A percentile compares a stretch with the other conserved stretches of the same genome.
These are phyloP conservation scores for Cerioporus squamosus DNA, from an alignment of 1,284 basidiomycete genomes.

Conservation along the genomic window DNA sequence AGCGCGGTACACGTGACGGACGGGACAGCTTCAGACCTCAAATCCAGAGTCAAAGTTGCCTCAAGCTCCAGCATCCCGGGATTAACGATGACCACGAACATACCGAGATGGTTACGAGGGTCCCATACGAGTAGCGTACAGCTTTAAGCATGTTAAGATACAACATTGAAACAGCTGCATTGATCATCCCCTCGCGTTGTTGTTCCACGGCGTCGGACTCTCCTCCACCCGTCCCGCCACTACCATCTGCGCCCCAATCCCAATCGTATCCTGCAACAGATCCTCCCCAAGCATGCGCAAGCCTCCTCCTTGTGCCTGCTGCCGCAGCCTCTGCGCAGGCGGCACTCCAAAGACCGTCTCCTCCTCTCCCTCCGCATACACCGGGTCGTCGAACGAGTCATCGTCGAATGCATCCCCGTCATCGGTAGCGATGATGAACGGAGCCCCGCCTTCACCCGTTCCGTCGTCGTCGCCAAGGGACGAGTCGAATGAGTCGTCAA, in stretches of 20 bases:
- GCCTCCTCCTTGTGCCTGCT: slow-evolving; percentile 30
- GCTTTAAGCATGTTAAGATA: neutral
- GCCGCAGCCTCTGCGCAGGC: slow-evolving; percentile 47
- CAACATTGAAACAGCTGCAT: neutral
- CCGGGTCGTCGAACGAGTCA: slow-evolving; percentile 49
- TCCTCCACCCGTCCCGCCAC: slow-evolving; percentile 55
- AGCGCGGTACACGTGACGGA: slow-evolving; percentile 10
- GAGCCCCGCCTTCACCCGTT: slow-evolving; percentile 37
- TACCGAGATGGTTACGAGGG: neutral
- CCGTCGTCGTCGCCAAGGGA: slow-evolving; percentile 27
- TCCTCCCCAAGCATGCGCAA: slow-evolving; percentile 63
- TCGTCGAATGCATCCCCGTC: slow-evolving; percentile 40
- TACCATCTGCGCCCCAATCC: slow-evolving; percentile 56
- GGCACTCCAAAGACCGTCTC: slow-evolving; percentile 75
- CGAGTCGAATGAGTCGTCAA: slow-evolving; percentile 33
- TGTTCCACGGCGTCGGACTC: slow-evolving; percentile 62
- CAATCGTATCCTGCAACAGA: slow-evolving; percentile 64
- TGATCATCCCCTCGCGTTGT: slow-evolving; percentile 8
- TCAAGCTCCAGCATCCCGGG: no score
- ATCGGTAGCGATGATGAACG: slow-evolving; percentile 49
- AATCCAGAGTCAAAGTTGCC: no score
- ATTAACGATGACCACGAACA: no score
- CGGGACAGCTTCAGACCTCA: neutral
- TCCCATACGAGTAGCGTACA: no score
- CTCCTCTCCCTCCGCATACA: slow-evolving; percentile 43